Conservation (phyloP, 768 basidiomycete genomes). For the Lentinula detonsa region DNA sequence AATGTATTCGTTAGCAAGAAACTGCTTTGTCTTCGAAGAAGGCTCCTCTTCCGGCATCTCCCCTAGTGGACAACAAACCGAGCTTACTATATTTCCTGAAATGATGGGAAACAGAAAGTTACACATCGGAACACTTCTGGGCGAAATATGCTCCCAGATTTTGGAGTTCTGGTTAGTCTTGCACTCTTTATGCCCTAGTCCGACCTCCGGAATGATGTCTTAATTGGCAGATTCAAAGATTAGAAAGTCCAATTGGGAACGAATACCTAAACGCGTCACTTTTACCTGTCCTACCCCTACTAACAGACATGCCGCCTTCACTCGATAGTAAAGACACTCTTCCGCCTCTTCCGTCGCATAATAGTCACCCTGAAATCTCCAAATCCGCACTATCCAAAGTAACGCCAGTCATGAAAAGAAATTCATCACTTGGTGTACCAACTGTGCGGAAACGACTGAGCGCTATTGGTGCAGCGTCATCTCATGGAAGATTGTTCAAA, state of each 20-base stretch:
- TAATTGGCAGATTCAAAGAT: conserved; percentile 52
- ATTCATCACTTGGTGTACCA: conserved; percentile 36
- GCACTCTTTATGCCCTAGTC: not conserved
- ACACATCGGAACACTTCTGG: conserved; percentile 84
- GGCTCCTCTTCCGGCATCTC: conserved; percentile 51
- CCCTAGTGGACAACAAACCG: conserved; percentile 49
- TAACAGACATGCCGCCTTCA: conserved; percentile 54
- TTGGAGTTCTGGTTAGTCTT: conserved; percentile 72
- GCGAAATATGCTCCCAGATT: conserved; percentile 84
- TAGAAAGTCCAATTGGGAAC: conserved; percentile 83
- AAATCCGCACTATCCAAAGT: conserved; percentile 29
- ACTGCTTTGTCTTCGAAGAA: conserved; percentile 85
- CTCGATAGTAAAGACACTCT: conserved; percentile 46
- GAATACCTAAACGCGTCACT: conserved; percentile 73
- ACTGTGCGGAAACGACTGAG: conserved; percentile 53
- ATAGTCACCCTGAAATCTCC: conserved; percentile 53
- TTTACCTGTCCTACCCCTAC: conserved; percentile 56
- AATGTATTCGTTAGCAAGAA: conserved; percentile 73
- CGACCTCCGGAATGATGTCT: conserved; percentile 5
- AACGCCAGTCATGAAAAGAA: conserved; percentile 45
- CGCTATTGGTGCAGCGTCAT: conserved; percentile 61
- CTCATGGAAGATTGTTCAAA: conserved; percentile 84
- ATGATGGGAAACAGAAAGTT: conserved; percentile 84
- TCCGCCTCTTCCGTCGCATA: conserved; percentile 40
- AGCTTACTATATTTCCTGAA: conserved; percentile 76